Evolutionary conservation across 371 early-diverging fungal species (phyloP).

Genomic region (Funneliformis caledonium): DNA sequence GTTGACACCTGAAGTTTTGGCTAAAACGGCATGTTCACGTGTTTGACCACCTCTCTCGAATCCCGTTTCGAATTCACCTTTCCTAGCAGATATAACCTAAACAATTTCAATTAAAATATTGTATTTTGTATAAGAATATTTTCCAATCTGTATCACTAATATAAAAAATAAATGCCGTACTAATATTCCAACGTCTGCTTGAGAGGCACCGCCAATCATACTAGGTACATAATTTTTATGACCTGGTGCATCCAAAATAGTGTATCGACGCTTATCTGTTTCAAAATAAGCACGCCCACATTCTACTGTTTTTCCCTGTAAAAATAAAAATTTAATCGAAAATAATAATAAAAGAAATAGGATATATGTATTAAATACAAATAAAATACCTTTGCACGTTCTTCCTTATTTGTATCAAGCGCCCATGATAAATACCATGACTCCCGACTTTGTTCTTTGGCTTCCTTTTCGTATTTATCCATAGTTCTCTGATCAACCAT

Average conservation of each 20-base stretch:
- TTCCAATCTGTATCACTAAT: neutral
- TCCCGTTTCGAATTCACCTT: conserved; percentile 99
- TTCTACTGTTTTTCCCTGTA: conserved; percentile 95
- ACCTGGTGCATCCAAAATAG: conserved; percentile 98
- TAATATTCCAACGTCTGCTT: conserved; percentile 96
- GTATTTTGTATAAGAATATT: neutral
- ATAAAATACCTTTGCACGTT: conserved; percentile 85
- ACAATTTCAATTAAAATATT: neutral
- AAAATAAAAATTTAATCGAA: neutral
- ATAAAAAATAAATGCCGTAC: conserved; percentile 46
- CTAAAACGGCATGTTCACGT: conserved; percentile 97
- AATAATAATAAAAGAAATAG: conserved; percentile 26
- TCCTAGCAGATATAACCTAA: conserved; percentile 94
- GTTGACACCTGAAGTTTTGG: conserved; percentile 96
- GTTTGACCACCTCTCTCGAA: conserved; percentile 99
- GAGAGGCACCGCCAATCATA: conserved; percentile 98
- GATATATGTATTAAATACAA: neutral
- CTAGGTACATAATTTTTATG: conserved; percentile 99
- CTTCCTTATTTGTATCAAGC: conserved; percentile 94
- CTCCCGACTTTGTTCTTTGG: conserved; percentile 95
- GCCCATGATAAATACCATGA: conserved; percentile 99
- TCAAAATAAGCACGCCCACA: conserved; percentile 98
- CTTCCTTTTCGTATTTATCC: conserved; percentile 98
- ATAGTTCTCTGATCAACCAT: conserved; percentile 99
- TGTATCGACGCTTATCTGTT: conserved; percentile 92